phyloP scores from a whole-genome alignment of 495 filamentous ascomycete genomes.

The Venustampulla echinocandica region DNA sequence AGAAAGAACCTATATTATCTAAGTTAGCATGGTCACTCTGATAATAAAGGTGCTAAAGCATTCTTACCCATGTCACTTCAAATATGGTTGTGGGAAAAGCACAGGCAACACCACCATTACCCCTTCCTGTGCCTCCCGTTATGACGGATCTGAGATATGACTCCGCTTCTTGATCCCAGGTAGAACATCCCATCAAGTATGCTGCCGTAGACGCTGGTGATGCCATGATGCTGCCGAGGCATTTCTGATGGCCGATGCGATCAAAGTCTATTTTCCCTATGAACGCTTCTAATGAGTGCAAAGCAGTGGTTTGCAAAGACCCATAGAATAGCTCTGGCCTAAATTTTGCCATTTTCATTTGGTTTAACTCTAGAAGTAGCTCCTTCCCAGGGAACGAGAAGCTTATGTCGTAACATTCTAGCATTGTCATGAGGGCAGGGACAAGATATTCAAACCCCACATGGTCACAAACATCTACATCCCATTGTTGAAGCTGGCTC shows the following conservation, averaged over 20 bases:
- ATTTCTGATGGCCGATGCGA: conserved; percentile 34
- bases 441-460: not conserved
- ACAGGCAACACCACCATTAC: conserved; percentile 23
- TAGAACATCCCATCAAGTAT: conserved; percentile 32
- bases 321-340: conserved; percentile 23
- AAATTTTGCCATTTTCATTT: not conserved
- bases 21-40: conserved; percentile 3
- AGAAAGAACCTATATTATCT: not conserved
- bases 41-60: conserved; percentile 12
- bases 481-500: not conserved
- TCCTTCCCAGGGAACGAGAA: not conserved
- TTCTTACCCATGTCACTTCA: conserved; percentile 31
- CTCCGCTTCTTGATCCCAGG: conserved; percentile 35
- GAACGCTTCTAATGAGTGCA: conserved; percentile 43
- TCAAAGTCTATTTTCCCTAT: conserved; percentile 34
- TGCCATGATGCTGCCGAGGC: conserved; percentile 35
- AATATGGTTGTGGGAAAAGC: conserved; percentile 33
- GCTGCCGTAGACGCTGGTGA: conserved; percentile 41
- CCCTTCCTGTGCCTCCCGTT: conserved; percentile 6
- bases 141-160: conserved; percentile 22
- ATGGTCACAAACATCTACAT: not conserved
- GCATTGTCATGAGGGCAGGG: not conserved
- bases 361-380: not conserved
- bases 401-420: not conserved
- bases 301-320: conserved; percentile 22